A percentile compares a stretch with the other conserved stretches of the same genome.
phyloP scores from a whole-genome alignment of 2,329 filamentous ascomycete genomes.

The Pseudocercospora crystallina region DNA sequence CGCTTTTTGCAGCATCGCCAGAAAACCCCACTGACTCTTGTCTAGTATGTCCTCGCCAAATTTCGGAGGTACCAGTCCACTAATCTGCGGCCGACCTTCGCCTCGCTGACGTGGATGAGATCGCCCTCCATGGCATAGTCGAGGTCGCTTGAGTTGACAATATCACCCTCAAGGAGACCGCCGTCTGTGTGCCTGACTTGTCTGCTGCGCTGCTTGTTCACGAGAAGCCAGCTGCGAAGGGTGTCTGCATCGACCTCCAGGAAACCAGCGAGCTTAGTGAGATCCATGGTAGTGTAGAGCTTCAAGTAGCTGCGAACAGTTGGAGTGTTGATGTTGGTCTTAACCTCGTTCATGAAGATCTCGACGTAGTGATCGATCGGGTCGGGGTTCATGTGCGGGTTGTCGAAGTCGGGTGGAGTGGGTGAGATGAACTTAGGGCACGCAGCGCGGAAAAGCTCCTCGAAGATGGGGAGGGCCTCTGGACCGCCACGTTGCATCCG shows the following conservation, averaged over 20 bases:
- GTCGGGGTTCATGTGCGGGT: conserved; percentile 92
- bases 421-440: conserved; percentile 99
- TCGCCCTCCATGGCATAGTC: conserved; percentile 98
- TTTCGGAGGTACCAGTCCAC: conserved; percentile 99
- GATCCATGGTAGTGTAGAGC: conserved; percentile 98
- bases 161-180: conserved; percentile 85
- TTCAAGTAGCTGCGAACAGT: conserved; percentile 98
- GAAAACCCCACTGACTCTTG: not conserved
- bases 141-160: conserved; percentile 89
- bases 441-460: conserved; percentile 95
- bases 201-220: conserved; percentile 98
- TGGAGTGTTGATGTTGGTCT: conserved; percentile 97
- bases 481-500: conserved; percentile 95
- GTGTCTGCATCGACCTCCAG: conserved; percentile 96
- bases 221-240: conserved; percentile 86
- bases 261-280: conserved; percentile 97
- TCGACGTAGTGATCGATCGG: conserved; percentile 94
- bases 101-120: conserved; percentile 97
- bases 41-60: conserved; percentile 87
- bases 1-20: conserved; percentile 5
- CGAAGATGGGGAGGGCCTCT: conserved; percentile 92
- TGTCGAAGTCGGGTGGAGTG: conserved; percentile 95
- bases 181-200: conserved; percentile 93
- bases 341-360: conserved; percentile 99
- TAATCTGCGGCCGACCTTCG: conserved; percentile 94